These are phyloP conservation scores for Davidsoniella virescens DNA, from an alignment of 2,329 filamentous ascomycete genomes.

Conservation along the genomic window DNA sequence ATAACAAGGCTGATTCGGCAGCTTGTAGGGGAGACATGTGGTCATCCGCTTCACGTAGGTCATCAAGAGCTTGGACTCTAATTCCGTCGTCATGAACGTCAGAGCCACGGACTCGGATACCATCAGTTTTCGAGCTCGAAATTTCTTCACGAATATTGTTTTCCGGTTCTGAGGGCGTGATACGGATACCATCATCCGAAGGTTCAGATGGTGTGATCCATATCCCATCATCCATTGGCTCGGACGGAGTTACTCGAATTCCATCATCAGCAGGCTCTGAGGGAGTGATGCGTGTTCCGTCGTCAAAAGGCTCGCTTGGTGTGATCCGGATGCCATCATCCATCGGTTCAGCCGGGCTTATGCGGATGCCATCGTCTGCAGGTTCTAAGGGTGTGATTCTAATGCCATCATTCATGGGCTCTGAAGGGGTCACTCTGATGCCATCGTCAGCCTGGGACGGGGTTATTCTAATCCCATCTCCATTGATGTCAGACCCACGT, in stretches of 20 bases:
- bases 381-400: constrained; percentile 6
- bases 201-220: constrained; percentile 2
- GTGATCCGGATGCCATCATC: constrained; percentile 30
- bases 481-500: background rate
- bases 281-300: constrained; percentile 8
- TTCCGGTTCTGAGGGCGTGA: constrained; percentile 22
- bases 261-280: constrained; percentile 18
- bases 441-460: constrained; percentile 21
- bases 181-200: constrained; percentile 28
- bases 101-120: constrained; percentile 16
- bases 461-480: constrained; percentile 6
- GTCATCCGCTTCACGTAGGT: background rate
- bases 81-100: constrained; percentile 14
- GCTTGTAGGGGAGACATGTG: constrained; percentile 9
- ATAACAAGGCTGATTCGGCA: constrained; percentile 16
- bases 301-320: background rate
- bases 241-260: constrained; percentile 15
- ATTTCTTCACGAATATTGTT: background rate
- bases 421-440: constrained; percentile 27
- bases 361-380: constrained; percentile 1
- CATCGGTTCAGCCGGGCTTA: constrained; percentile 7
- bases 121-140: constrained; percentile 13
- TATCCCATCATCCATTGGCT: constrained; percentile 19
- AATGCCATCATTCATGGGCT: constrained; percentile 16
- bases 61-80: background rate